phyloP scores from a whole-genome alignment of 495 filamentous ascomycete genomes.

The Tuber aestivum region DNA sequence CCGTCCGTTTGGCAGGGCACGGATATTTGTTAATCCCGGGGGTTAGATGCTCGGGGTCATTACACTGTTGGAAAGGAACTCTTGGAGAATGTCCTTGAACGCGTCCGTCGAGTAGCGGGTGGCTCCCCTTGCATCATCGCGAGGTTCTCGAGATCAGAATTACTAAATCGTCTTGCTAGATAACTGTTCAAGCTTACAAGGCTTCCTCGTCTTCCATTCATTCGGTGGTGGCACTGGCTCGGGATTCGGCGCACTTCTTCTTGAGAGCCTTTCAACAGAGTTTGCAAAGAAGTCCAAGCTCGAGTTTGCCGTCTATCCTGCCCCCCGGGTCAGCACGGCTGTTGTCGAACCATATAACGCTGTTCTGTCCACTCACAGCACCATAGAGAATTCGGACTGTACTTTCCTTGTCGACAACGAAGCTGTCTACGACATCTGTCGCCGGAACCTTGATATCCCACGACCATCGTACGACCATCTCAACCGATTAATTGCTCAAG shows the following conservation, averaged over 20 bases:
- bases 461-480: slow-evolving; percentile 96
- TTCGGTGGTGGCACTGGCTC: slow-evolving; percentile 99
- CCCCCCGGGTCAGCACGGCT: slow-evolving; percentile 90
- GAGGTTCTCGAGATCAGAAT: slow-evolving; percentile 4
- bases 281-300: slow-evolving; percentile 99
- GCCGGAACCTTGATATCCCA: slow-evolving; percentile 91
- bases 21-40: slow-evolving; percentile 12
- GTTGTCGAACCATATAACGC: slow-evolving; percentile 99
- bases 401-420: slow-evolving; percentile 99
- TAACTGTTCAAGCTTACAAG: slow-evolving; percentile 94
- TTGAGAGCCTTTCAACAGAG: slow-evolving; percentile 96
- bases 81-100: slow-evolving; percentile 93
- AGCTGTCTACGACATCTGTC: slow-evolving; percentile 99
- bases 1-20: background rate
- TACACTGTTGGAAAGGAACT: slow-evolving; percentile 99
- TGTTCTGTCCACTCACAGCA: slow-evolving; percentile 96
- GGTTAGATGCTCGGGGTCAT: slow-evolving; percentile 71
- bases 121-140: slow-evolving; percentile 6
- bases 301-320: slow-evolving; percentile 97
- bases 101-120: slow-evolving; percentile 79
- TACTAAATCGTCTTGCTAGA: slow-evolving; percentile 47
- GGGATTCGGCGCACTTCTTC: slow-evolving; percentile 93
- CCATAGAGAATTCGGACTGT: slow-evolving; percentile 98
- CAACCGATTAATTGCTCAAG: slow-evolving; percentile 97
- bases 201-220: slow-evolving; percentile 98